Evolutionary conservation across 768 basidiomycete species (phyloP).

Genomic region (Mycena polygramma): DNA sequence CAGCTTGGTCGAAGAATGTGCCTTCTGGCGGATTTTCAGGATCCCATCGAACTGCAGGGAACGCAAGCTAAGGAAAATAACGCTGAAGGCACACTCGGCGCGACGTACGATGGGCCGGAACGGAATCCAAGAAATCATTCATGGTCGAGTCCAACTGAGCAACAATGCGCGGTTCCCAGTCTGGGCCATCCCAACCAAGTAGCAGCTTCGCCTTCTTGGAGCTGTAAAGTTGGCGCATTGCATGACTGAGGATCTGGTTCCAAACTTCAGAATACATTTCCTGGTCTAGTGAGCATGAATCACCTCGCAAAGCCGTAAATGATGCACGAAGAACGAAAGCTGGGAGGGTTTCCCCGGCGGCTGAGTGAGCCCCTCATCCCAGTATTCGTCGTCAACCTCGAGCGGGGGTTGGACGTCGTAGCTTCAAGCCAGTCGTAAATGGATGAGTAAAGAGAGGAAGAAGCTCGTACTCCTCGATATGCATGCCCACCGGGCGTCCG

Average conservation of each 20-base stretch:
- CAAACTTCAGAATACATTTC: not conserved
- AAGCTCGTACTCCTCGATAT: slow-evolving; percentile 73
- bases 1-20: slow-evolving; percentile 54
- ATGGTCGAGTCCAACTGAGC: slow-evolving; percentile 73
- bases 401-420: slow-evolving; percentile 76
- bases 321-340: slow-evolving; percentile 65
- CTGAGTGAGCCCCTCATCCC: slow-evolving; percentile 69
- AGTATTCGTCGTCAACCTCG: slow-evolving; percentile 66
- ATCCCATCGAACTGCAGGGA: slow-evolving; percentile 41
- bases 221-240: slow-evolving; percentile 68
- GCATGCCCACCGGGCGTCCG: slow-evolving; percentile 75
- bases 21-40: slow-evolving; percentile 37
- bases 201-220: slow-evolving; percentile 55
- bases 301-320: slow-evolving; percentile 66
- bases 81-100: no score
- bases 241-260: slow-evolving; percentile 64
- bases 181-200: slow-evolving; percentile 58
- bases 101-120: slow-evolving; percentile 66
- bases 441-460: not conserved
- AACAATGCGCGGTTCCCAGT: slow-evolving; percentile 69
- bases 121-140: slow-evolving; percentile 69
- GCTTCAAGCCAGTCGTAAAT: slow-evolving; percentile 45
- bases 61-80: no score
- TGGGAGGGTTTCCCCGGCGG: slow-evolving; percentile 69
- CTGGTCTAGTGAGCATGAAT: not conserved